Conservation (phyloP, 768 basidiomycete genomes). For the Trametes elegans region DNA sequence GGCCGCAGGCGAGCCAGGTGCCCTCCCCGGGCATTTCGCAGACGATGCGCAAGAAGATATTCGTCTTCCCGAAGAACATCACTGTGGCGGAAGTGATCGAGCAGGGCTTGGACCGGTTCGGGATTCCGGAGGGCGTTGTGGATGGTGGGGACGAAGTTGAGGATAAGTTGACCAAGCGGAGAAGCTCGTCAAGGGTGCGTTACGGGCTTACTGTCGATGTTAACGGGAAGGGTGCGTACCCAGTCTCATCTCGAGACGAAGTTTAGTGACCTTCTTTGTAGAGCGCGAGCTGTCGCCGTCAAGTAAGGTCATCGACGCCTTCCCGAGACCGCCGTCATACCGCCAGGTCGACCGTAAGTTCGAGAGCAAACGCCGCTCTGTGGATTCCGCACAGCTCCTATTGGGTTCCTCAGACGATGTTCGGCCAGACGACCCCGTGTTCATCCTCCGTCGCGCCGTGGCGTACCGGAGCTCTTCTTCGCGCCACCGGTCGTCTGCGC, state of each 20-base stretch:
- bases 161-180: conserved; percentile 81
- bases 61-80: conserved; percentile 90
- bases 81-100: conserved; percentile 98
- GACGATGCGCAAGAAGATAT: conserved; percentile 71
- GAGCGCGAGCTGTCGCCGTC: conserved; percentile 80
- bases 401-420: conserved; percentile 75
- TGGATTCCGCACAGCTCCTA: conserved; percentile 74
- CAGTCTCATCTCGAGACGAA: neutral
- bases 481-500: conserved; percentile 69
- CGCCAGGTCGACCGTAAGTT: conserved; percentile 59
- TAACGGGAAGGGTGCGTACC: conserved; percentile 61
- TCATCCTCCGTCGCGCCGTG: conserved; percentile 82
- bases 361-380: conserved; percentile 78
- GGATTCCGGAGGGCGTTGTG: conserved; percentile 95
- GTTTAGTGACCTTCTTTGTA: conserved; percentile 29
- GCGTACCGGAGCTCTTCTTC: conserved; percentile 70
- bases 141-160: conserved; percentile 98
- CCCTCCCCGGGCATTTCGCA: conserved; percentile 55
- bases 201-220: conserved; percentile 70
- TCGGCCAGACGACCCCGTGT: conserved; percentile 79
- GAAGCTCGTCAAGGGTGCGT: conserved; percentile 74
- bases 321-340: conserved; percentile 69
- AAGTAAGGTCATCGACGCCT: conserved; percentile 84
- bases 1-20: conserved; percentile 39
- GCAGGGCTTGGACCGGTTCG: conserved; percentile 87